A percentile compares a stretch with the other conserved stretches of the same genome.
Evolutionary conservation across 23 red algal species (phyloP).

Genomic region (Pyropia haitanensis): DNA sequence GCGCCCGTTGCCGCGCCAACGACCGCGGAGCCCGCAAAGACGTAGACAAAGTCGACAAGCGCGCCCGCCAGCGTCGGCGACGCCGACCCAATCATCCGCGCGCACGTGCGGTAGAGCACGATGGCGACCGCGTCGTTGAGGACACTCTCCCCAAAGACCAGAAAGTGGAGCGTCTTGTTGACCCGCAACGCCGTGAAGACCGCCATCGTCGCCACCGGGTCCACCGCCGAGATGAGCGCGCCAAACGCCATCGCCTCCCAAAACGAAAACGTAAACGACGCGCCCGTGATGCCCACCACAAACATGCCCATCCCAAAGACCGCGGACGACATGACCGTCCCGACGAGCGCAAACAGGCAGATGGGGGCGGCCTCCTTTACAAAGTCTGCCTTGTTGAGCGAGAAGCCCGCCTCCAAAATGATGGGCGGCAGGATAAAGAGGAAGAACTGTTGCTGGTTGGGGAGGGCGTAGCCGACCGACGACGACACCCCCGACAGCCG

Average conservation of each 20-base stretch:
- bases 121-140: constrained; percentile 99
- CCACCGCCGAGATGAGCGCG: constrained; percentile 88
- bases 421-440: constrained; percentile 95
- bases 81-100: constrained; percentile 43
- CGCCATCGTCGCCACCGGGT: constrained; percentile 98
- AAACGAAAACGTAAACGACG: constrained; percentile 67
- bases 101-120: constrained; percentile 86
- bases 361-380: constrained; percentile 70
- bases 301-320: constrained; percentile 80
- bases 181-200: constrained; percentile 94
- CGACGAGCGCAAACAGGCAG: constrained; percentile 77
- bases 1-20: constrained; percentile 52
- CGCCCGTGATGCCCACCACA: constrained; percentile 59
- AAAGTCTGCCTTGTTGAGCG: constrained; percentile 90
- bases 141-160: constrained; percentile 97
- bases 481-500: constrained; percentile 64
- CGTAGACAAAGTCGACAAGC: constrained; percentile 65
- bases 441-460: constrained; percentile 96
- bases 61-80: constrained; percentile 39
- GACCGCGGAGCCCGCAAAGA: constrained; percentile 89
- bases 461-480: constrained; percentile 58
- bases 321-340: constrained; percentile 79
- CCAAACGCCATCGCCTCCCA: constrained; percentile 98
- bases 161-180: constrained; percentile 95
- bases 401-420: constrained; percentile 94